Percentiles rank a stretch among this genome's conserved stretches.
phyloP scores from a whole-genome alignment of 1,139 yeast genomes.

The Hyphopichia khmerensis region DNA sequence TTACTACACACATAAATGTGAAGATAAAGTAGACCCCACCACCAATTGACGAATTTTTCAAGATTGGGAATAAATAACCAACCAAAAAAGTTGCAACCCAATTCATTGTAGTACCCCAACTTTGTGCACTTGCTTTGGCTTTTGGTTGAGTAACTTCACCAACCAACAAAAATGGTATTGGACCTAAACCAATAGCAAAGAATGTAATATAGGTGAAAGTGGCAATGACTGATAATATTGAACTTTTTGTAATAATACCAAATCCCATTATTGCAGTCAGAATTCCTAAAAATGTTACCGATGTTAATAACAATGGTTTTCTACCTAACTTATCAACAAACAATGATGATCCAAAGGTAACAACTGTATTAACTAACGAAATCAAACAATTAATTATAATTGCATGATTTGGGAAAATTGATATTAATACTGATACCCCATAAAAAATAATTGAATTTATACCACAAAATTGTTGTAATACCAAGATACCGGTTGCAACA shows the following conservation, averaged over 20 bases:
- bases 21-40: slow-evolving; percentile 80
- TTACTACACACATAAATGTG: slow-evolving; percentile 52
- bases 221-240: slow-evolving; percentile 59
- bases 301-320: slow-evolving; percentile 63
- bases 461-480: slow-evolving; percentile 92
- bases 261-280: slow-evolving; percentile 62
- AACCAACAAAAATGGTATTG: slow-evolving; percentile 88
- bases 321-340: slow-evolving; percentile 76
- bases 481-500: slow-evolving; percentile 71
- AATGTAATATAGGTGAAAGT: slow-evolving; percentile 74
- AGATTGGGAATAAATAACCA: slow-evolving; percentile 77
- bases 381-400: slow-evolving; percentile 71
- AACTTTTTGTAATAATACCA: slow-evolving; percentile 55
- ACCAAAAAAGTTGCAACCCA: slow-evolving; percentile 87
- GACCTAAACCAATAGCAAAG: slow-evolving; percentile 91
- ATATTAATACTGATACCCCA: slow-evolving; percentile 78
- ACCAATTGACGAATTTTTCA: slow-evolving; percentile 60
- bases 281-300: slow-evolving; percentile 70
- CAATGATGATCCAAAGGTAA: slow-evolving; percentile 72
- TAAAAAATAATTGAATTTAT: slow-evolving; percentile 89
- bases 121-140: slow-evolving; percentile 85
- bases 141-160: slow-evolving; percentile 81
- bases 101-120: slow-evolving; percentile 87
- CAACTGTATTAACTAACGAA: slow-evolving; percentile 66
- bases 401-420: slow-evolving; percentile 68